Percentiles rank a stretch among this genome's conserved stretches.
Conservation (phyloP, 495 filamentous ascomycete species). For the Trichoderma reesei region DNA sequence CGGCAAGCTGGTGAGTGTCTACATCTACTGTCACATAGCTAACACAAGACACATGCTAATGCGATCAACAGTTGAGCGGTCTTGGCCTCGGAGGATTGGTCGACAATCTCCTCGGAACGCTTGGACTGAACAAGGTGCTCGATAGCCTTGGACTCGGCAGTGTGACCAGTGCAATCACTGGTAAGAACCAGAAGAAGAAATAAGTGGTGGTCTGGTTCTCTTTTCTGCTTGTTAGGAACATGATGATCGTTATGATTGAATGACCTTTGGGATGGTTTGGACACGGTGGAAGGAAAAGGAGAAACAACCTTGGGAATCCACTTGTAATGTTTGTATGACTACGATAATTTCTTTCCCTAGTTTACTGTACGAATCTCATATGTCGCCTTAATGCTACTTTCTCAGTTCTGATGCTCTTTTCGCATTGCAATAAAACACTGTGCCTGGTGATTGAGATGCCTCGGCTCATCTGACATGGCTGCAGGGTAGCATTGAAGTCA, state of each 20-base stretch:
- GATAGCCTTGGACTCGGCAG: conserved; percentile 60
- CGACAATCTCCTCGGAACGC: conserved; percentile 65
- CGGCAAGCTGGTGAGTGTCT: conserved; percentile 46
- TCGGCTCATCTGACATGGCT: not conserved
- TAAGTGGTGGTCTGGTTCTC: not conserved
- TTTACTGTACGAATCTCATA: not conserved
- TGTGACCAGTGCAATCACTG: conserved; percentile 44
- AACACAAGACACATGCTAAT: conserved; percentile 1
- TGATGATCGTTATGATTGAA: not conserved
- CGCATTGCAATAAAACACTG: not conserved
- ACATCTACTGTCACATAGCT: not conserved
- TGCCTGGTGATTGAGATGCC: not conserved
- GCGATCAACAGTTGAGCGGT: conserved; percentile 46
- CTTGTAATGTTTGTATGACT: not conserved
- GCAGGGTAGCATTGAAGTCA: not conserved
- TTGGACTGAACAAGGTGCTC: conserved; percentile 72
- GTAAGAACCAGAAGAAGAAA: conserved; percentile 33
- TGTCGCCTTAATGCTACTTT: not conserved
- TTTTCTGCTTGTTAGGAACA: not conserved
- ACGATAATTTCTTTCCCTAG: not conserved
- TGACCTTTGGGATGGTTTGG: not conserved
- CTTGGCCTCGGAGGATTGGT: conserved; percentile 78
- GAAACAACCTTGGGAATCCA: not conserved
- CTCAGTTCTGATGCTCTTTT: not conserved
- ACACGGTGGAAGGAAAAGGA: not conserved